phyloP scores from a whole-genome alignment of 2,329 filamentous ascomycete species.

The Corniculantispora saksenae region DNA sequence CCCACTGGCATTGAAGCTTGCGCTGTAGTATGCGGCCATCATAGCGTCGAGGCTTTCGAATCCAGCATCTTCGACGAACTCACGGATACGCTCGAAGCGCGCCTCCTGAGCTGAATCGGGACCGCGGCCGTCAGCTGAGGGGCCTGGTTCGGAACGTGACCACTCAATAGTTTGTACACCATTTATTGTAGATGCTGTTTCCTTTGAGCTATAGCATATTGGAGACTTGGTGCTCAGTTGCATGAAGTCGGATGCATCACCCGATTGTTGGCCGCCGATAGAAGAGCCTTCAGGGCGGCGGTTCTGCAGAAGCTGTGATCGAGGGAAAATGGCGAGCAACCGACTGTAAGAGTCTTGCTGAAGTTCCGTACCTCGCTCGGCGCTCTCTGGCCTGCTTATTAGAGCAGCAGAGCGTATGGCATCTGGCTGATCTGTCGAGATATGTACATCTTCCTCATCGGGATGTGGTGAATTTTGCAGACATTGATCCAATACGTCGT shows the following conservation, averaged over 20 bases:
- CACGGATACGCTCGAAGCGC: constrained; percentile 5
- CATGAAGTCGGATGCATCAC: neutral
- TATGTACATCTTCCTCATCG: neutral
- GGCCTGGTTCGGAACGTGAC: constrained; percentile 4
- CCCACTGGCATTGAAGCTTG: neutral
- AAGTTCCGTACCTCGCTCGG: neutral
- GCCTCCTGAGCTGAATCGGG: neutral
- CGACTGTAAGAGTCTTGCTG: constrained; percentile 7
- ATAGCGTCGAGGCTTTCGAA: constrained; percentile 11
- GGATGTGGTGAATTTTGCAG: neutral
- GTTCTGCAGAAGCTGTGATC: neutral
- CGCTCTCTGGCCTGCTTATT: neutral
- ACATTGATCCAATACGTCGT: neutral
- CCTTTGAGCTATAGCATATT: neutral
- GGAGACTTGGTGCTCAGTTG: neutral
- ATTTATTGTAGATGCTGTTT: neutral
- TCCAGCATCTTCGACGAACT: constrained; percentile 14
- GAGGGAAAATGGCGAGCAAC: constrained; percentile 1
- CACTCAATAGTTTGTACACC: constrained; percentile 2
- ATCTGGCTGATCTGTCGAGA: neutral
- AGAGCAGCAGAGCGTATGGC: neutral
- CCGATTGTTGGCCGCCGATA: neutral
- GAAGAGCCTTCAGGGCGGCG: neutral
- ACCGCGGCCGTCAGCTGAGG: neutral
- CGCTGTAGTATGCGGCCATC: constrained; percentile 14